Evolutionary conservation across 108 stramenopile genomes (phyloP).

Genomic region (Bacterosira constricta): DNA sequence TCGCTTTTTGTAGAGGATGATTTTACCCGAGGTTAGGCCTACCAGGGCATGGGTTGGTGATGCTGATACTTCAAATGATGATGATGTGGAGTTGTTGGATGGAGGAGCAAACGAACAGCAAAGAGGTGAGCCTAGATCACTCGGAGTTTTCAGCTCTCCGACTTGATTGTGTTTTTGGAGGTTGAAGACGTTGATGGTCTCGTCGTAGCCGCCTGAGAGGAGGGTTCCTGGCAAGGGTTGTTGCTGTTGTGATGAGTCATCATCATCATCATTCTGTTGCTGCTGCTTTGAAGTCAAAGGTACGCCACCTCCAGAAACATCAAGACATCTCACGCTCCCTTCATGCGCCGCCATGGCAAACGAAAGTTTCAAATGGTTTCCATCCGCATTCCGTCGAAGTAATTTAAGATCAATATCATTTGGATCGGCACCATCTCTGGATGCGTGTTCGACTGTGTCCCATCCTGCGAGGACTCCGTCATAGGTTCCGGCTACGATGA

Average conservation of each 20-base stretch:
- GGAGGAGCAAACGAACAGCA: slow-evolving; percentile 86
- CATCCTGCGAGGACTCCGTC: slow-evolving; percentile 91
- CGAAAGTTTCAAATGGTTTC: slow-evolving; percentile 51
- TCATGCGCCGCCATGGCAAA: slow-evolving; percentile 86
- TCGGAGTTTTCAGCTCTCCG: slow-evolving; percentile 80
- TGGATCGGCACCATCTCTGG: background rate
- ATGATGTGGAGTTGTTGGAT: slow-evolving; percentile 5
- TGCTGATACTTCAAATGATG: background rate
- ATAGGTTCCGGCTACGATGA: slow-evolving; percentile 81
- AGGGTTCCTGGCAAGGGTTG: slow-evolving; percentile 56
- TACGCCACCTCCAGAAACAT: too few relatives aligned
- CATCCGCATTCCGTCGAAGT: slow-evolving; percentile 26
- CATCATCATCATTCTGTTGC: slow-evolving; percentile 1
- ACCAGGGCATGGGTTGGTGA: slow-evolving; percentile 78
- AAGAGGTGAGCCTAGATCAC: slow-evolving; percentile 77
- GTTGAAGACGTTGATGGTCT: slow-evolving; percentile 58
- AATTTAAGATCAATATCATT: slow-evolving; percentile 27
- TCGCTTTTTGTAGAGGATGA: slow-evolving; percentile 84
- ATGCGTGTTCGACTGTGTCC: slow-evolving; percentile 56
- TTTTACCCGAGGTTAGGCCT: slow-evolving; percentile 75
- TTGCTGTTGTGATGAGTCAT: background rate
- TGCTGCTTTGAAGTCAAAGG: too few relatives aligned
- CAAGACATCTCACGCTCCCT: slow-evolving; percentile 74
- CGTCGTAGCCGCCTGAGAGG: slow-evolving; percentile 84
- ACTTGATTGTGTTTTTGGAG: slow-evolving; percentile 44